Base-by-base conservation (phyloP, 2,329 filamentous ascomycete species). In the Phyllosticta paracitricarpa region DNA sequence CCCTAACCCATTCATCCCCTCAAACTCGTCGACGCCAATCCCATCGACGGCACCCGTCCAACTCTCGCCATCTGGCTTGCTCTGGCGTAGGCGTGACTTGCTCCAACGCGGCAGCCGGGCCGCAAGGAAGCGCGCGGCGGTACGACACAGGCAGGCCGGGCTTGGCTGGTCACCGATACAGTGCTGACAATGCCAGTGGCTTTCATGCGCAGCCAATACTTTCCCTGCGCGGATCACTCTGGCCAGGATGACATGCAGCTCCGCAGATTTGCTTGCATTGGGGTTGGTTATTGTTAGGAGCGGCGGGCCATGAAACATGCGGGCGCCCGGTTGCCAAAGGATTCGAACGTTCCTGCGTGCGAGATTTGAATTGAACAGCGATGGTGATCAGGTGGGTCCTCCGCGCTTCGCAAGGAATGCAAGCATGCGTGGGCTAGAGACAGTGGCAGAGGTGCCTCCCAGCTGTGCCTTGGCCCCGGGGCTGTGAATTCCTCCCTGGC, bases 321-420 rank as follows among this genome's bases (percentile, higher is more conserved):
- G 51, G 56, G 28, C 56, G 30, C 51, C 51, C 60, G 60, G 55
- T 53, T 35, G 56, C 56, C 52, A 55, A 53, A 54, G 60, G 55
- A 58, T 58, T 62, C 56, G 53, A 58, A 73, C 73, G 72, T 75
- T 75, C 72, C 72, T 75, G 72, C 72, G 69, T 75, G 68, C 69
- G 66, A 65, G 71, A 72, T 72, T 61, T 67, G 63, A 62, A 61
- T 61, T 25, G 22, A 64, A 51, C 60, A 19, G 52, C 40, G 24
- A 28, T 14, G 61, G 35, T 63, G 60, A 58, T 60, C 63, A 59
- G 57, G 66, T 68, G 66, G 64, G 65, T 62, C 64, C 63, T 58
- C 63, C 61, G 65, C 63, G 65, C 68, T 68, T 67, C 69, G 71
- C 69, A 73, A 73, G 72, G 71, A 73, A 72, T 74, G 72, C 70